Base-by-base conservation (phyloP, 2,329 filamentous ascomycete genomes). In the Xylariaceae sp. region DNA sequence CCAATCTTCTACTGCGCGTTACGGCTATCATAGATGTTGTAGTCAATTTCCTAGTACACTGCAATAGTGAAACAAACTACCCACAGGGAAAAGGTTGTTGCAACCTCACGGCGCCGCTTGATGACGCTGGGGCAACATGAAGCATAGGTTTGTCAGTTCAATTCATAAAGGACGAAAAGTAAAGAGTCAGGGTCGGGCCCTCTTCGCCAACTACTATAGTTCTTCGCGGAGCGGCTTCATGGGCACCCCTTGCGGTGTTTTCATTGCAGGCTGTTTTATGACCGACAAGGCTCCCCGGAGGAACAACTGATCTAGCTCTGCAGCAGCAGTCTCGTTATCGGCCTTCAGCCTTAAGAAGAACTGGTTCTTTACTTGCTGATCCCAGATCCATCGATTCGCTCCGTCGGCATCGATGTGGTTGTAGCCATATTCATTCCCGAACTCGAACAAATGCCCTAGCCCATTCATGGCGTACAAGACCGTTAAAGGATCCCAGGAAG, bases 401-500 rank as follows among this genome's bases (percentile, higher is more conserved):
- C 78, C 78, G 33, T 80, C 72, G 0, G 65, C 54, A 16, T 64
- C 61, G 3, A 81, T 71, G 34, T 70, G 59, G 56, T 81, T 81
- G 53, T 75, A 76, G 4, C 79, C 78, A 11, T 58, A 59, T 9
- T 66, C 61, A 41, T 78, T 76, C 2, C 66, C 76, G 34, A 69
- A 74, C 56, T 71, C 65, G 34, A 79, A 77, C 9, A 76, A 16
- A 1, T 66, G 69, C 0, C 67, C 71, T 7, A 76, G 54, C 0
- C 76, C 76, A 0, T 68, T 29, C 3, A 75, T 71, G 3, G 72
- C 76, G 49, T 79, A 79, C 19, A 77, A 51, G 2, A 76, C 67
- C 1, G 77, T 73, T 16, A 80, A 55, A 1, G 76, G 76, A 58
- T 80, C 78, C 76, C 76, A 79, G 0, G 75, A 76, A 44, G 70